These are phyloP conservation scores for Chlamydomonas sp. DNA, from an alignment of 139 green algal genomes.

Conservation along the genomic window DNA sequence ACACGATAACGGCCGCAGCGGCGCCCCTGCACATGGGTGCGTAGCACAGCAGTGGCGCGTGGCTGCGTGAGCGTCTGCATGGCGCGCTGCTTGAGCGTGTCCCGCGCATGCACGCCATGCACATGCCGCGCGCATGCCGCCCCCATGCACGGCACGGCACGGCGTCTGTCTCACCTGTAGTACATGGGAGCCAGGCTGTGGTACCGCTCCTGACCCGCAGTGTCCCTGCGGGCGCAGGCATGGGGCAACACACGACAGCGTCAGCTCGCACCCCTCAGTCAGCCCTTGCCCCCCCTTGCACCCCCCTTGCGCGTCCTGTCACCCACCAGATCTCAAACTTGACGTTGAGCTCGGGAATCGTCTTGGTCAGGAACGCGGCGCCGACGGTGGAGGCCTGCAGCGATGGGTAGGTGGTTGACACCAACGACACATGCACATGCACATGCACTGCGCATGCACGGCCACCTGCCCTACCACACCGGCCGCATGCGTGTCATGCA, in stretches of 20 bases:
- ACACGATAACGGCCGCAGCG: constrained; percentile 84
- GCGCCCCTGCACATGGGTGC: constrained; percentile 77
- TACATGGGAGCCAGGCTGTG: constrained; percentile 98
- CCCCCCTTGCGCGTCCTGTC: no score
- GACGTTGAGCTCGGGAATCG: constrained; percentile 84
- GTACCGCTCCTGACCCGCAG: constrained; percentile 95
- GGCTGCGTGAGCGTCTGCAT: no score
- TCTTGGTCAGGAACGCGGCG: constrained; percentile 97
- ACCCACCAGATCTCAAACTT: constrained; percentile 98
- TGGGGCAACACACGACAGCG: neutral
- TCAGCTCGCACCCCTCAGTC: no score
- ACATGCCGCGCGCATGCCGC: neutral
- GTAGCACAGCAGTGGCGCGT: neutral
- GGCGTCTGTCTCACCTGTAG: constrained; percentile 84
- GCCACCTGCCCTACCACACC: neutral
- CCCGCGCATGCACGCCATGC: no score
- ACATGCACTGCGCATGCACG: neutral
- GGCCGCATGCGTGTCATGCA: no score
- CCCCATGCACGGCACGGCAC: neutral
- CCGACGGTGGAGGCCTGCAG: constrained; percentile 93
- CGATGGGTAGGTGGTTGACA: neutral
- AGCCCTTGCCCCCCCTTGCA: no score
- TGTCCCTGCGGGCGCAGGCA: constrained; percentile 74
- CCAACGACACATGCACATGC: neutral
- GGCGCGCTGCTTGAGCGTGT: no score